Evolutionary conservation across 768 basidiomycete species (phyloP), one percentile per base, ranked within the genome.

Genomic region (Phanerodontia chrysosporium): DNA sequence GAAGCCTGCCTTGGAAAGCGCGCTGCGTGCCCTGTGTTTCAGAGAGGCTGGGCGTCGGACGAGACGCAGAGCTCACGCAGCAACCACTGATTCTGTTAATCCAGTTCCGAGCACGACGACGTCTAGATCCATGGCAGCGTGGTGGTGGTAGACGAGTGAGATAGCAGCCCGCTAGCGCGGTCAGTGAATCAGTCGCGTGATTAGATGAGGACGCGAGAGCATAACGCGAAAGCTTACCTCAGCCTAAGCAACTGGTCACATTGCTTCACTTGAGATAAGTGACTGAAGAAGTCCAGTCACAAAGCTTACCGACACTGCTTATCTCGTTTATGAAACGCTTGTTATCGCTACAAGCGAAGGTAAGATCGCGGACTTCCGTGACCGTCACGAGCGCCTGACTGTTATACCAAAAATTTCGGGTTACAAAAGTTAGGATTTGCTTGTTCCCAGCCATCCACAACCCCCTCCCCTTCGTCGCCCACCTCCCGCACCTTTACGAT

Each of bases 1-100:
- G 72, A 89, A 86, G 45, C 94, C 93, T 51, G 90, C 84, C 72
- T 93, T 95, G 0, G 95, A 85, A 45, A 98, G 82, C 0, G 95
- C 87, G 44, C 95, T 98, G 72, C 24, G 58, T 35, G 8, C 32
- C 8, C 14, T 35, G 32, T 35, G 54, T 49, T 61, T 29, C 61
- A 53, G 45, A 39, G 55, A 21, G 28, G 56, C 55, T 32, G 44
- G 27, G 27, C 59, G 57, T 52, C 49, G 61, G 28, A 58, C 36
- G 49, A 45, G 18, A 51, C 9, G 49, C 16, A 39, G 22, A 48
- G 74, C 92, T 83, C 75, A 96, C 93, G 95, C 92, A 64, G 95
- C 92, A 52, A 82, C 73, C 35, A 98, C 92, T 13, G 93, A 93
- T 68, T 95, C 87, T 35, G 87, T 80, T 3, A 98, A 75, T 1